Base-by-base conservation (phyloP, 495 filamentous ascomycete genomes). In the Mytilinidion resinicola region DNA sequence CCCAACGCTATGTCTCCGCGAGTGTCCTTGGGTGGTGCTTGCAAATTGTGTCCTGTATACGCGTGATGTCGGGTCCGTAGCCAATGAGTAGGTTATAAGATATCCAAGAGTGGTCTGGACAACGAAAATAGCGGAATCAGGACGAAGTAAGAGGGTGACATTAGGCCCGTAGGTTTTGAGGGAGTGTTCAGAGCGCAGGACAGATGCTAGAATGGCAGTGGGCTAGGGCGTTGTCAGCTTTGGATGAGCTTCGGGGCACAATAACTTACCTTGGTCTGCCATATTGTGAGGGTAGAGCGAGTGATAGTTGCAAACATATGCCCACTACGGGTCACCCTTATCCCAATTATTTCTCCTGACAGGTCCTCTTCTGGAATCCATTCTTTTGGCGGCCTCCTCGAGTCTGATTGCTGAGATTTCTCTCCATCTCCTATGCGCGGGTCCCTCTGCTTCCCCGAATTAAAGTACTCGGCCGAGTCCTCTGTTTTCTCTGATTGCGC, bases 251-350 rank as follows among this genome's bases (percentile, higher is more conserved):
- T 38, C 15, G 19, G 25, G 12, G 43, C 20, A 12, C 61, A 76
- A 66, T 59, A 66, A 70, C 79, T 58, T 81, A 91, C 91, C 78
- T 89, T 91, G 53, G 88, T 92, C 73, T 99, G 95, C 95, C 95
- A 99, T 56, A 97, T 79, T 15, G 85, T 89, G 67, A 97, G 79
- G 4, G 86, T 86, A 8, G 86, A 86, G 5, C 80, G 72, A 1
- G 93, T 96, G 67, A 97, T 88, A 12, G 88, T 89, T 48, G 87
- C 88, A 75, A 99, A 96, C 56, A 96, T 74, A 68, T 89, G 84
- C 9, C 93, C 95, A 59, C 79, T 85, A 39, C 93, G 83, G 3
- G 91, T 89, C 9, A 91, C 82, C 56, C 82, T 84, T 35, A 96
- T 78, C 15, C 85, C 87, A 57, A 87, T 74, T 50, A 96, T 85